phyloP scores from a whole-genome alignment of 2,329 filamentous ascomycete genomes.

The Xylariaceae sp. region DNA sequence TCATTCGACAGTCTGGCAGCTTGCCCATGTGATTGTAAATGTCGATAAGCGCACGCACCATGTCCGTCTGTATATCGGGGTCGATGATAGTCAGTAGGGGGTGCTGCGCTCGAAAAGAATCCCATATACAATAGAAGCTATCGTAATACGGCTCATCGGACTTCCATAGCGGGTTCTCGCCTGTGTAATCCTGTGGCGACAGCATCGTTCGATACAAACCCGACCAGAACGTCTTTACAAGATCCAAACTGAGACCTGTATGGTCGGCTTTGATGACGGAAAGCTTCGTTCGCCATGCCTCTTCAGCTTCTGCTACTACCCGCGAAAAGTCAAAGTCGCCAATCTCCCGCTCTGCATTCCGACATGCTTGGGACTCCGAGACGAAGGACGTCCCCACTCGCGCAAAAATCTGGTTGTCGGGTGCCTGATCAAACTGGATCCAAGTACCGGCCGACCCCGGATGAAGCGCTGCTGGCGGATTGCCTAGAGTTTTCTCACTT shows the following conservation, averaged over 20 bases:
- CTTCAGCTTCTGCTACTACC: conserved; percentile 50
- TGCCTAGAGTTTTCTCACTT: conserved; percentile 22
- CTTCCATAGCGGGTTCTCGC: conserved; percentile 68
- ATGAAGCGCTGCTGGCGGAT: conserved; percentile 33
- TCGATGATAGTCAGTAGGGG: conserved; percentile 69
- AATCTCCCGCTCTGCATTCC: conserved; percentile 65
- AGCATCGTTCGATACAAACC: conserved; percentile 65
- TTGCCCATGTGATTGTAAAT: conserved; percentile 62
- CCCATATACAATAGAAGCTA: conserved; percentile 67
- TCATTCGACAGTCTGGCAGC: conserved; percentile 75
- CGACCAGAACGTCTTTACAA: conserved; percentile 67
- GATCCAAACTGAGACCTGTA: conserved; percentile 48
- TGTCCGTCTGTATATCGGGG: conserved; percentile 60
- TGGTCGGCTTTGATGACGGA: conserved; percentile 54
- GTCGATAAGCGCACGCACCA: conserved; percentile 68
- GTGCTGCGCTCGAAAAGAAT: conserved; percentile 68
- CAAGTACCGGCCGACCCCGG: conserved; percentile 53
- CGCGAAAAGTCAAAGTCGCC: conserved; percentile 59
- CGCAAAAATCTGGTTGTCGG: conserved; percentile 51
- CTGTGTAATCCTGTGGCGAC: conserved; percentile 71
- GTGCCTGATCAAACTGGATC: conserved; percentile 52
- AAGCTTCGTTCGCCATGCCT: conserved; percentile 61
- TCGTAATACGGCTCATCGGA: conserved; percentile 69
- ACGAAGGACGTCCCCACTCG: conserved; percentile 73
- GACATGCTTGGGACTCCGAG: conserved; percentile 61